Evolutionary conservation across 306 rosid species (phyloP).

Genomic region (Gleditsia sinensis): DNA sequence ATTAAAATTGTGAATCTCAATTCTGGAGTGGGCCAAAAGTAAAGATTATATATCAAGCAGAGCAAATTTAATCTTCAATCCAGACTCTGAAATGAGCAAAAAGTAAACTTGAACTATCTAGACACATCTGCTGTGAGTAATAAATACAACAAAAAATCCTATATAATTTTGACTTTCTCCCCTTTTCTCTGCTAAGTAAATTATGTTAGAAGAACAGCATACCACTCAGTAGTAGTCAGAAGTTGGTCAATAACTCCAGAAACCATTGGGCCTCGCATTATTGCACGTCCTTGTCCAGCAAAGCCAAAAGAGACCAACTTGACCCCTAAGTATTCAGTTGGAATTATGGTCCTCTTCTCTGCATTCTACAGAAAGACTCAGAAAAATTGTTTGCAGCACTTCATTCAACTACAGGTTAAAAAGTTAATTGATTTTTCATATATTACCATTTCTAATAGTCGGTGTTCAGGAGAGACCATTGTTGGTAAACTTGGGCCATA

Average conservation of each 20-base stretch:
- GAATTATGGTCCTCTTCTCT: constrained; percentile 82
- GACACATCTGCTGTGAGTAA: not conserved
- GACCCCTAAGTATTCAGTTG: constrained; percentile 93
- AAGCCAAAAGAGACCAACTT: constrained; percentile 97
- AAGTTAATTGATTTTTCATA: constrained; percentile 16
- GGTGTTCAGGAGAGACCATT: constrained; percentile 98
- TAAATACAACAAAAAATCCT: constrained; percentile 12
- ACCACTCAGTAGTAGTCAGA: constrained; percentile 94
- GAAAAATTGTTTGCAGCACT: constrained; percentile 32
- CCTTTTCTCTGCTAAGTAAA: constrained; percentile 7
- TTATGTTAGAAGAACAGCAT: constrained; percentile 25
- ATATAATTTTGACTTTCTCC: constrained; percentile 20
- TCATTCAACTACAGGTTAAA: constrained; percentile 30
- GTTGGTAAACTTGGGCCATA: constrained; percentile 99
- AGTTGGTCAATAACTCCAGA: constrained; percentile 95
- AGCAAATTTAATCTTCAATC: constrained; percentile 16
- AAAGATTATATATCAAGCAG: not conserved
- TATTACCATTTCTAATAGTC: constrained; percentile 78
- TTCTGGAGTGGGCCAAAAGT: not conserved
- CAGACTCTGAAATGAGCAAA: constrained; percentile 9
- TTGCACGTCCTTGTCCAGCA: constrained; percentile 97
- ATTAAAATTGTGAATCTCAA: not conserved
- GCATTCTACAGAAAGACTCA: constrained; percentile 59
- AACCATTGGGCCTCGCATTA: constrained; percentile 99
- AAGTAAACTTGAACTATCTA: constrained; percentile 7